Base-by-base conservation (phyloP, 257 asterid genomes). In the Fraxinus quadrangulata region DNA sequence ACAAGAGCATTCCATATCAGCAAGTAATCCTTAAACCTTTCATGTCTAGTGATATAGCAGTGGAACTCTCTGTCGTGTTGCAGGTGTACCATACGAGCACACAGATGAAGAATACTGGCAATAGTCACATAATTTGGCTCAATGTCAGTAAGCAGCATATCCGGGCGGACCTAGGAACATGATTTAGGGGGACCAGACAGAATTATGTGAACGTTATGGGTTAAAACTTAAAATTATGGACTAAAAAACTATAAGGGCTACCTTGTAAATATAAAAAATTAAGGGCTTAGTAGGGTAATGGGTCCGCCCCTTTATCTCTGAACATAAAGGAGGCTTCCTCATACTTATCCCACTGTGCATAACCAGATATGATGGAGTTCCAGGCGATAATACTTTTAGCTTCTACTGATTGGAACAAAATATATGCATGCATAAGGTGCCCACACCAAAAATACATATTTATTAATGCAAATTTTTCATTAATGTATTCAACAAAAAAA, bases 51-150 rank as follows among this genome's bases (percentile, higher is more conserved):
- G 71, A 92, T 87, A 69, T 91, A 92, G 82, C 95, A 84, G 79
- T 94, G 98, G 78, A 92, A 84, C 83, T 94, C 96, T 83, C 81
- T 94, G 67, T 92, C 97, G 40, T 92, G 95, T 67, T 86, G 90
- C 66, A 92, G 80, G 87, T 94, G 82, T 21, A 95, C 96, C 74
- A 86, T 87, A 37, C 96, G 93, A 26, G 97, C 97, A 85, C 95
- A 90, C 28, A 94, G 88, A 40, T 97, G 95, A 39, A 94, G 87
- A 77, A 92, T 89, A 81, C 92, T 79, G 4, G 97, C 97, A 61
- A 94, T 84, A 49, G 99, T 94, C 77, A 89, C 93, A 67, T 67
- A 89, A 81, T 89, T 94, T n/a, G 94, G 99, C 83, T 82, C 72
- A 1, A 84, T 69, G 8, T 87, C 91, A 79, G 86, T 75, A 77